Conservation (phyloP, 148 eudicot genomes). For the Silene conica region DNA sequence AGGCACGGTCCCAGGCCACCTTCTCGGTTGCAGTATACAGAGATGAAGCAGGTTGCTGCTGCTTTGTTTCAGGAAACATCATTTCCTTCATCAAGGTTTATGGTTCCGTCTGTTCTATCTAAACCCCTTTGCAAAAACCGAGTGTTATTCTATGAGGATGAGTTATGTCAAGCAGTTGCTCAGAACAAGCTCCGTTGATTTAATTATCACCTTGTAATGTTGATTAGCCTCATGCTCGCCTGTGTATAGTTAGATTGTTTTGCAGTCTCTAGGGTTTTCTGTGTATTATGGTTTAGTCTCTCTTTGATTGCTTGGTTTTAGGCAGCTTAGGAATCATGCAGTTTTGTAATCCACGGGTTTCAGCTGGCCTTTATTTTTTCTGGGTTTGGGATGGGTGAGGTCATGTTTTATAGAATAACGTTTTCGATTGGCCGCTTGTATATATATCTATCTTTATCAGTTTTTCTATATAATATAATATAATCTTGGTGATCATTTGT, state of each 20-base stretch:
- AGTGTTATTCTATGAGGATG: constrained; percentile 87
- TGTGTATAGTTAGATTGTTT: constrained; percentile 53
- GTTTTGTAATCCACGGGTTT: constrained; percentile 38
- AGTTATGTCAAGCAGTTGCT: constrained; percentile 94
- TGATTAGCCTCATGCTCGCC: constrained; percentile 15
- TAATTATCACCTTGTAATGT: constrained; percentile 4
- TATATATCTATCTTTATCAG: constrained; percentile 24
- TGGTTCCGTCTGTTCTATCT: constrained; percentile 69
- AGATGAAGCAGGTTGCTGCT: constrained; percentile 87
- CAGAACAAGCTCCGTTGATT: constrained; percentile 86
- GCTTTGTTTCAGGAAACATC: constrained; percentile 87
- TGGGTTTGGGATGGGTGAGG: constrained; percentile 25
- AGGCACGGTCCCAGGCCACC: constrained; percentile 91
- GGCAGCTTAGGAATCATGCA: constrained; percentile 18
- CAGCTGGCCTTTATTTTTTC: constrained; percentile 22
- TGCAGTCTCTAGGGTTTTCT: constrained; percentile 10
- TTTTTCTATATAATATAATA: constrained; percentile 22
- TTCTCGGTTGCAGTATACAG: constrained; percentile 63
- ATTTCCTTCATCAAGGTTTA: constrained; percentile 64
- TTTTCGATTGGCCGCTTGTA: constrained; percentile 24
- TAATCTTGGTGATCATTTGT: neutral
- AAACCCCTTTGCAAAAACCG: constrained; percentile 83
- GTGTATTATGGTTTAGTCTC: constrained; percentile 21
- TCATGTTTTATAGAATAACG: constrained; percentile 32
- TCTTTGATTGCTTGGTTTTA: constrained; percentile 19